Evolutionary conservation across 1,284 basidiomycete genomes (phyloP), one percentile per base, ranked within the genome.

Genomic region (Pholiota adiposa): DNA sequence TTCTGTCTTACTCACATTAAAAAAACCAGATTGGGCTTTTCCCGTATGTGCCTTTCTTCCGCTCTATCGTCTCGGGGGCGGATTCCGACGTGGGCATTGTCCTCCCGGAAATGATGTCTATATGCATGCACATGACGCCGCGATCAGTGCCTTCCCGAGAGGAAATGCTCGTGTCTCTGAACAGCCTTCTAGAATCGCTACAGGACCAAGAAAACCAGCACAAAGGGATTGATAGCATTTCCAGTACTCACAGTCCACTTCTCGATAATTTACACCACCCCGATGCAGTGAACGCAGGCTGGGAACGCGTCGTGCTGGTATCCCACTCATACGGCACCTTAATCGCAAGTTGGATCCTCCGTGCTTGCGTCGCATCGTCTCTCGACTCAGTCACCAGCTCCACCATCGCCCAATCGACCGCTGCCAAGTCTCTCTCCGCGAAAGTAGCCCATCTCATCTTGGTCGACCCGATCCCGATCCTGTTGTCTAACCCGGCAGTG

Each of bases 261-360:
- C 50, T 56, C 19, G 25, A 23, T 40, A 8, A 29, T 23, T 9
- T 14, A 1, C 19, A 56, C 4, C 7, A 48, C 27, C 12, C 44
- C 23, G 12, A 46, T 4, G 23, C 14, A 16, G 6, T 11, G 11
- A 27, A 25, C 12, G 2, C 16, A 4, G 54, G 48, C 34, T 69
- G 68, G 68, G 51, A 63, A 16, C 72, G 73, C 38, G 71, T 85
- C 56, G 79, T 84, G 44, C 65, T 89, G 40, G 75, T 72, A 0
- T 76, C 80, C 0, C 87, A 89, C 69, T 89, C 86, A 0, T 89
- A 85, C 66, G 85, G 87, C n/a, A 89, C 87, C 0, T 80, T 80
- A 61, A 54, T 87, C 51, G 65, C 63, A 9, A 67, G 67, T 0
- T 67, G 68, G 68, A 63, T 69, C 12, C 38, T 69, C 4, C 61